phyloP scores from a whole-genome alignment of 345 rosid genomes.

The Ailanthus altissimus region DNA sequence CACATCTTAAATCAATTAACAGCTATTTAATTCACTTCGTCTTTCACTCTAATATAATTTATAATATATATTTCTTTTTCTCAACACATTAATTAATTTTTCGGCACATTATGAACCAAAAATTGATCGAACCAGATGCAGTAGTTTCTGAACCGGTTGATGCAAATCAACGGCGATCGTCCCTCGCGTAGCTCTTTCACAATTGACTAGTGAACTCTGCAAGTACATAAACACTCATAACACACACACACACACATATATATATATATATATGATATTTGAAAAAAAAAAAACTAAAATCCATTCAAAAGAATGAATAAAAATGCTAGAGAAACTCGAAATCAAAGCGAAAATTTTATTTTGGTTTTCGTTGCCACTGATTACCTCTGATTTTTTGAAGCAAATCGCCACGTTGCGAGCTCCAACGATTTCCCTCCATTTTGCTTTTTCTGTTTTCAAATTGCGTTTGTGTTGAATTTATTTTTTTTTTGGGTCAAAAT shows the following conservation, averaged over 20 bases:
- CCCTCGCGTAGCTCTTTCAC: slow-evolving; percentile 51
- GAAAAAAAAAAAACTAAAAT: neutral
- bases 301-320: neutral
- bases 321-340: neutral
- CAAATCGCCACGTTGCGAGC: slow-evolving; percentile 32
- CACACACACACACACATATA: no score
- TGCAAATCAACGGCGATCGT: slow-evolving; percentile 46
- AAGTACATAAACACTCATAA: neutral
- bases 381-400: slow-evolving; percentile 64
- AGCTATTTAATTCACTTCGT: neutral
- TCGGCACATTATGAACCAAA: neutral
- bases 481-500: neutral
- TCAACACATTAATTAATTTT: neutral
- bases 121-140: slow-evolving; percentile 58
- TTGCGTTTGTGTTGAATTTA: neutral
- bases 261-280: no score
- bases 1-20: neutral
- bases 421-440: slow-evolving; percentile 64
- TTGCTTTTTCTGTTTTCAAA: neutral
- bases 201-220: slow-evolving; percentile 63
- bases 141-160: slow-evolving; percentile 63
- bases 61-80: neutral
- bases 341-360: neutral
- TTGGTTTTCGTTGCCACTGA: neutral
- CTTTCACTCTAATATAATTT: neutral